These are phyloP conservation scores for Cryptosporidium parvum DNA, from an alignment of 169 alveolate genomes.

Conservation along the genomic window DNA sequence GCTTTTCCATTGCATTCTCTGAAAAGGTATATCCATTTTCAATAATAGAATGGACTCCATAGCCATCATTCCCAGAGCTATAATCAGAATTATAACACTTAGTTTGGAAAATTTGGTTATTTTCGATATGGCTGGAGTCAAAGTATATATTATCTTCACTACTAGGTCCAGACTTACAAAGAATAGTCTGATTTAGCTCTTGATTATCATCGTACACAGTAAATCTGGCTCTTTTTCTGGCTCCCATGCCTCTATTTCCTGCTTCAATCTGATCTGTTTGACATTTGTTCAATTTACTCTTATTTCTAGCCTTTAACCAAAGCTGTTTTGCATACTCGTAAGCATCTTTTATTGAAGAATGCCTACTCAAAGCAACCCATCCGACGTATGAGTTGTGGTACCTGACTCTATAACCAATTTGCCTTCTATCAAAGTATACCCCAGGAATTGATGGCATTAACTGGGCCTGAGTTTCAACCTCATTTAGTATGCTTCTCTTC, in stretches of 20 bases:
- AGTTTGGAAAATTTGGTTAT: neutral
- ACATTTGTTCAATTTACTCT: slow-evolving; percentile 14
- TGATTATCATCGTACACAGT: neutral
- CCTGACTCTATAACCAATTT: slow-evolving; percentile 73
- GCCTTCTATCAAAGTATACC: slow-evolving; percentile 62
- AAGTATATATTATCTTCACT: neutral
- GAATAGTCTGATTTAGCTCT: neutral
- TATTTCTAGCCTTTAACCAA: slow-evolving; percentile 67
- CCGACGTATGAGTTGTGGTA: slow-evolving; percentile 71
- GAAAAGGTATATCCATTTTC: neutral
- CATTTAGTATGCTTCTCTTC: slow-evolving; percentile 58
- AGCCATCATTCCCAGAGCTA: neutral
- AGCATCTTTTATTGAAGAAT: slow-evolving; percentile 72
- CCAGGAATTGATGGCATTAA: slow-evolving; percentile 72
- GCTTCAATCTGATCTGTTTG: slow-evolving; percentile 7
- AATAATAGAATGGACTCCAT: neutral
- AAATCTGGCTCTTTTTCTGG: neutral
- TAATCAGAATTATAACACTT: neutral
- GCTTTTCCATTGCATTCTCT: neutral
- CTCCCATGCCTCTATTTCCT: neutral
- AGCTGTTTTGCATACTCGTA: slow-evolving; percentile 71
- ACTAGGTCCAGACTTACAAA: neutral
- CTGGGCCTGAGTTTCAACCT: slow-evolving; percentile 67
- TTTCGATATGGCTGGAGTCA: neutral
- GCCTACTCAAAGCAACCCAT: slow-evolving; percentile 75